These are phyloP conservation scores for Kokia cookei DNA, from an alignment of 441 rosid genomes.

Conservation along the genomic window DNA sequence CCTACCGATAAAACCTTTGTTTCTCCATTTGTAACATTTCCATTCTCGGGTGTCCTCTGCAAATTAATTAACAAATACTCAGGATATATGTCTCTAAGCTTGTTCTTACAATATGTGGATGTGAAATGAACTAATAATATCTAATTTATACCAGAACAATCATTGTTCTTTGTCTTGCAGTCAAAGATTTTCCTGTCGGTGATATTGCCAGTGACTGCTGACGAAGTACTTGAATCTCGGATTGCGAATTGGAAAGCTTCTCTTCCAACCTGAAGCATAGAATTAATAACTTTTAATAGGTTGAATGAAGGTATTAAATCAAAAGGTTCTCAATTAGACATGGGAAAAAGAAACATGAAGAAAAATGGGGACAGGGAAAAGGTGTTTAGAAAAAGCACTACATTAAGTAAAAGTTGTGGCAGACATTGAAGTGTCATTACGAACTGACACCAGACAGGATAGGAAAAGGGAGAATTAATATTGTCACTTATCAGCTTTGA, in stretches of 20 bases:
- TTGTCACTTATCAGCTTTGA: not conserved
- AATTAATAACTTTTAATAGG: constrained; percentile 13
- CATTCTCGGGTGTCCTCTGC: constrained; percentile 54
- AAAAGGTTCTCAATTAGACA: not conserved
- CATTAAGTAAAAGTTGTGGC: not conserved
- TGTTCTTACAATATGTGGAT: not conserved
- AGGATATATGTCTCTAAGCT: constrained; percentile 19
- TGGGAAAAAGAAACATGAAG: not conserved
- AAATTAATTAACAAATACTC: constrained; percentile 13
- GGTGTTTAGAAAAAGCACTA: not conserved
- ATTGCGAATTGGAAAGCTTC: constrained; percentile 91
- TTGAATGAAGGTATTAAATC: not conserved
- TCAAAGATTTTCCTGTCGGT: constrained; percentile 81
- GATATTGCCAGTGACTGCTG: constrained; percentile 96
- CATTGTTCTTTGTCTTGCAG: constrained; percentile 64
- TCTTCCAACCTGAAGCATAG: constrained; percentile 77
- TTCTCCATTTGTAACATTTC: constrained; percentile 48
- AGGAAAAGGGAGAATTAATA: not conserved
- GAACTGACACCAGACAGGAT: not conserved
- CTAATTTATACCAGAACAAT: constrained; percentile 56
- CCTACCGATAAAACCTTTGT: constrained; percentile 51
- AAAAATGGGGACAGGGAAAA: not conserved
- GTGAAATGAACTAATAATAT: constrained; percentile 3
- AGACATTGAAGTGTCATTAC: not conserved
- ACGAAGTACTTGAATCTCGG: constrained; percentile 98